These are phyloP conservation scores for Beta corolliflora DNA, from an alignment of 179 eudicot species.

Conservation along the genomic window DNA sequence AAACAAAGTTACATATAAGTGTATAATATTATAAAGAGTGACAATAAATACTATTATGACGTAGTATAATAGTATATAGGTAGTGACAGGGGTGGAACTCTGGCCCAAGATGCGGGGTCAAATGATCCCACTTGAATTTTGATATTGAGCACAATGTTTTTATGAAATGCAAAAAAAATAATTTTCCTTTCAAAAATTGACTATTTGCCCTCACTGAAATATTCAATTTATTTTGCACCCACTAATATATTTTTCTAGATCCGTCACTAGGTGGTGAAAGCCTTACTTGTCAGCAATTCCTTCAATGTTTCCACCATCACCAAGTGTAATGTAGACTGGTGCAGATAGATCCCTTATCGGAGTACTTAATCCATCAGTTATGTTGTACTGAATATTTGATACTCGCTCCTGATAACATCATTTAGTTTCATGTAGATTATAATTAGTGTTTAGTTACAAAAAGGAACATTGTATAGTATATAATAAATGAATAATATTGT, in stretches of 20 bases:
- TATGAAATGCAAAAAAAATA: no score
- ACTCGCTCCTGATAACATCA: conserved; percentile 40
- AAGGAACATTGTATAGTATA: no score
- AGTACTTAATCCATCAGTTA: conserved; percentile 44
- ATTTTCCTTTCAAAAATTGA: no score
- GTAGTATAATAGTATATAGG: no score
- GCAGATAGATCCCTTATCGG: conserved; percentile 52
- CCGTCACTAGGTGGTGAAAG: no score
- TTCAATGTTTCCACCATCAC: conserved; percentile 71
- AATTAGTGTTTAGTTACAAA: no score
- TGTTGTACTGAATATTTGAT: conserved; percentile 55
- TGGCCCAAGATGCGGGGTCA: no score
- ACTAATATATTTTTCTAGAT: not conserved
- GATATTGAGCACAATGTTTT: not conserved
- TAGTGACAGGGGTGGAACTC: no score
- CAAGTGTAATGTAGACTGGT: conserved; percentile 51
- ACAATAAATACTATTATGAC: not conserved
- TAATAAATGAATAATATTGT: no score
- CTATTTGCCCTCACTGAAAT: no score
- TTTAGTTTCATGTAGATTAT: no score
- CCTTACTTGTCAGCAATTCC: conserved; percentile 47
- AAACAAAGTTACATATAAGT: not conserved
- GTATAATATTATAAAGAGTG: not conserved
- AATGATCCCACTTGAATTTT: not conserved
- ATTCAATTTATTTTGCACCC: no score